Evolutionary conservation across 139 green algal genomes (phyloP).

Genomic region (Desmodesmus armatus): DNA sequence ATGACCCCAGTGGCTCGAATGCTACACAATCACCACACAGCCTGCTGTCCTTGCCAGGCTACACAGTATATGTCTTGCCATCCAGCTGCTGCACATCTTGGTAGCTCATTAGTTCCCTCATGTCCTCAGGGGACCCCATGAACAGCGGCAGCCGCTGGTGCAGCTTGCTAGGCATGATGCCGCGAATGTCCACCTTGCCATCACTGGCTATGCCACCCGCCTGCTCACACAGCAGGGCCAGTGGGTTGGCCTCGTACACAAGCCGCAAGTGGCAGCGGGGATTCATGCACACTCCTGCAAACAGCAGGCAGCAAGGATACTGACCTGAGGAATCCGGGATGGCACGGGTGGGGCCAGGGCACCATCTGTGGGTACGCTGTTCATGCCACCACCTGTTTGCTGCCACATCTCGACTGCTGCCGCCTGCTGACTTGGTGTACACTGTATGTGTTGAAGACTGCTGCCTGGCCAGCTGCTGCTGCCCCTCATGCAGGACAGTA

Average conservation of each 20-base stretch:
- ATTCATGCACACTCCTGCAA: constrained; percentile 55
- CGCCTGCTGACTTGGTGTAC: no score
- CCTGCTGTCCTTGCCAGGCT: no score
- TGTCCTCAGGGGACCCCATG: constrained; percentile 70
- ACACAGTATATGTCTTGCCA: constrained; percentile 63
- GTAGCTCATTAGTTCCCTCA: constrained; percentile 76
- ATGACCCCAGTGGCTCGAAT: no score
- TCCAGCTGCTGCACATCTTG: constrained; percentile 71
- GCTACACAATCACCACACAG: not conserved
- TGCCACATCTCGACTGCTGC: not conserved
- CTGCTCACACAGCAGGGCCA: constrained; percentile 72
- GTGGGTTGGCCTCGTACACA: constrained; percentile 77
- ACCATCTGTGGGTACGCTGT: no score
- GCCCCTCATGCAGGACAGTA: not conserved
- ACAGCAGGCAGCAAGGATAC: no score
- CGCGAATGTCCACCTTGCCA: constrained; percentile 70
- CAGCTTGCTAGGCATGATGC: constrained; percentile 72
- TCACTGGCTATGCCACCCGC: constrained; percentile 76
- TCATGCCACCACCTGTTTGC: not conserved
- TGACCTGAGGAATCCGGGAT: no score
- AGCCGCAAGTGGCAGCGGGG: constrained; percentile 73
- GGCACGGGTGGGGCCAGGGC: no score
- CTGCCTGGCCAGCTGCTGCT: no score
- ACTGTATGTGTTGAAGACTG: no score
- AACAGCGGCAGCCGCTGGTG: constrained; percentile 91